A percentile compares a stretch with the other conserved stretches of the same genome.
phyloP scores from a whole-genome alignment of 306 rosid species.

The Bauhinia variegata region DNA sequence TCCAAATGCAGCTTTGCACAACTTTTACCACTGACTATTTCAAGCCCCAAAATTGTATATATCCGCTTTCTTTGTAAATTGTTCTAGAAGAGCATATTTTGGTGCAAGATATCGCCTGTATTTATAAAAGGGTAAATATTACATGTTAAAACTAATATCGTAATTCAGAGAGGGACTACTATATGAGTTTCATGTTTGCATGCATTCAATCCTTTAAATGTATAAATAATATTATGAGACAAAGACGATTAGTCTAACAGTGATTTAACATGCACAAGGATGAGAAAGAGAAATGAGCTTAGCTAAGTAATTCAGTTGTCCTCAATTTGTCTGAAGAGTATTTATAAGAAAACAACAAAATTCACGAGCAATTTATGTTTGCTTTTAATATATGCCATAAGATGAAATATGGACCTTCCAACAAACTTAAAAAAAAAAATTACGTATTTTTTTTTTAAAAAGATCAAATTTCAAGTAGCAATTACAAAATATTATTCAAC shows the following conservation, averaged over 20 bases:
- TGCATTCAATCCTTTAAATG: no score
- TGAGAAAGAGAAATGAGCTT: not conserved
- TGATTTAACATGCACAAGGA: constrained; percentile 4
- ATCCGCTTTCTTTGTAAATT: constrained; percentile 95
- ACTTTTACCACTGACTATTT: constrained; percentile 81
- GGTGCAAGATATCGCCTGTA: constrained; percentile 93
- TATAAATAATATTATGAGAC: no score
- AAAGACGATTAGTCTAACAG: constrained; percentile 2
- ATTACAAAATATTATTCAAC: constrained; percentile 16
- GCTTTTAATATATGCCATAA: not conserved
- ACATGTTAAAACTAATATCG: no score
- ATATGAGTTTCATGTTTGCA: no score
- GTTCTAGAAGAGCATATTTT: constrained; percentile 87
- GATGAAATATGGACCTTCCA: constrained; percentile 10
- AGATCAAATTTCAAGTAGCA: constrained; percentile 7
- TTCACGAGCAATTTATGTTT: constrained; percentile 1
- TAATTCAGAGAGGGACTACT: no score
- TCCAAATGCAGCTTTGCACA: constrained; percentile 84
- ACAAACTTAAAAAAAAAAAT: not conserved
- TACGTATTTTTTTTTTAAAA: not conserved
- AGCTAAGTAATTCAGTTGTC: constrained; percentile 1
- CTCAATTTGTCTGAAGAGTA: constrained; percentile 17
- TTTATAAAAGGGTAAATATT: constrained; percentile 10
- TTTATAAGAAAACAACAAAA: not conserved
- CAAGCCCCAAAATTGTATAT: constrained; percentile 92